Base-by-base conservation (phyloP, 192 early-diverging fungal genomes). In the Gryganskiella cystojenkinii region DNA sequence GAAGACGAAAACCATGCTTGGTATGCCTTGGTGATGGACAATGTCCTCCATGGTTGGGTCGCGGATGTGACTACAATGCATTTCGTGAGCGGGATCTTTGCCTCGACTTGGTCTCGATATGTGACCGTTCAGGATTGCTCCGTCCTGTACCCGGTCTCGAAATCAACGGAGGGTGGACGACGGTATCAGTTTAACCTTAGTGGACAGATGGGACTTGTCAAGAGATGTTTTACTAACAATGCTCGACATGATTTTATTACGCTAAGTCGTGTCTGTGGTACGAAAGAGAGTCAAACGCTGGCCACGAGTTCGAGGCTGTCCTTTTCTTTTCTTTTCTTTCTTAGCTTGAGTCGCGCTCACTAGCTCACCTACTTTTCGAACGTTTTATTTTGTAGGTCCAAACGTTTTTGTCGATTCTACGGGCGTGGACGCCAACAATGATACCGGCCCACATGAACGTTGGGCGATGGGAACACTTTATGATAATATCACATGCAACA, bases 381-480 rank as follows among this genome's bases (percentile, higher is more conserved):
- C n/a, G 13, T 15, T 24, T 30, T 9, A 22, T 25, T 50, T 7
- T 34, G 20, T 65, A 65, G 63, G 63, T 17, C 63, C 63, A 19
- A 65, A 65, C 40, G 63, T 65, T 6, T 65, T 65, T 42, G 63
- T 65, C 5, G 63, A 65, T 20, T 65, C 63, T 37, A 45, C 30
- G 37, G 63, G 63, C 9, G 42, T 52, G 27, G 44, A 65, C 20
- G 63, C 52, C 3, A 65, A 65, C 40, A 65, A 65, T 9, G 63
- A 65, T 40, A 65, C 63, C 15, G 63, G 63, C 27, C 63, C 63
- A 43, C 63, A 65, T 51, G 63, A 65, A 28, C 51, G 63, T 10
- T 65, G 63, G 63, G 63, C 63, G 4, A 65, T 54, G 51, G 63
- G 63, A 28, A 65, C 63, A 3, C 40, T 65, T n/a, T 65, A 65